Base-by-base conservation (phyloP, 2,329 filamentous ascomycete genomes). In the Pseudomassariella vexata region DNA sequence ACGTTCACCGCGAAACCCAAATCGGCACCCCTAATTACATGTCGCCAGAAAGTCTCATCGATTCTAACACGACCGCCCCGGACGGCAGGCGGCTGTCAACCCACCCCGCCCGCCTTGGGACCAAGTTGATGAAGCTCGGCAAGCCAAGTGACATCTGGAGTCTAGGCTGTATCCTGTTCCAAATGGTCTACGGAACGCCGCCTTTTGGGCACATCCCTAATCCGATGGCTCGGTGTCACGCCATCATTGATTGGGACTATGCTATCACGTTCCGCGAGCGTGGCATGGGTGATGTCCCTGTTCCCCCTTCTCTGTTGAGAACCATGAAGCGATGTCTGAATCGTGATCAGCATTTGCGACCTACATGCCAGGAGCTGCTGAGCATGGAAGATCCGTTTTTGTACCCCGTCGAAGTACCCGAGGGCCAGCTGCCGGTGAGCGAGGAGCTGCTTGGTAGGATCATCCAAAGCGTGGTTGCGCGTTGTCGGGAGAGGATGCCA, bases 21-120 rank as follows among this genome's bases (percentile, higher is more conserved):
- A 81, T 96, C 41, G 92, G 94, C 35, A 98, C 92, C 1, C 89
- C 92, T 4, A 98, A 94, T 58, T 98, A 95, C 66, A 98, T 98
- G 92, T 94, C 87, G 1, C 92, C 92, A 0, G 92, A 98, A 60
- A 88, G 85, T 3, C 73, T 98, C 29, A 79, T 94, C 54, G 92
- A 96, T 59, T 84, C 80, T 17, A 94, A 94, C 45, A 57, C 57
- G 2, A 57, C 57, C 4, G 59, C 60, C 27, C 50, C 65, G 25
- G 58, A 59, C 22, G 55, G 63, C 19, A 52, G 60, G 19, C 54
- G 60, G 30, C 44, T 49, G 42, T 46, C 40, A 53, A 48, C 46
- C 47, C 47, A 49, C 45, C 34, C 60, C 57, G 35, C 52, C 62
- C 38, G 63, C 57, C 30, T 56, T 62, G 32, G 62, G 15, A 71